Evolutionary conservation across 768 basidiomycete species (phyloP), one percentile per base, ranked within the genome.

Genomic region (Rickenella mellea): DNA sequence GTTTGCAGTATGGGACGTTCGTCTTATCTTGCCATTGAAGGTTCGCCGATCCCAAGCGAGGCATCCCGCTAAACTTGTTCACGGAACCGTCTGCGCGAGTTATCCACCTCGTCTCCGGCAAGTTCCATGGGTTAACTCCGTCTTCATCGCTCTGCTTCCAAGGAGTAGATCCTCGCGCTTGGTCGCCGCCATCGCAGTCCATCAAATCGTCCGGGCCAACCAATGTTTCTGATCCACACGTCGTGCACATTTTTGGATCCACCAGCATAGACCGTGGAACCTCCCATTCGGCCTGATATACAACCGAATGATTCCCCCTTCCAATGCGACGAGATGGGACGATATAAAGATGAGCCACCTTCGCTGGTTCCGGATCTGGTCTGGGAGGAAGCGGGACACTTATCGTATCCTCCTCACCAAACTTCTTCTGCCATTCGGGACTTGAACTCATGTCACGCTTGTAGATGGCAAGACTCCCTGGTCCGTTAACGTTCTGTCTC

Each of bases 231-330:
- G 53, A 26, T 21, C 70, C 57, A 36, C 75, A 77, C 6, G 42
- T 6, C 0, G 36, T 24, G 53, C 74, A 76, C 2, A 74, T 17
- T 0, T 50, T 45, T 2, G 61, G 57, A 2, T 53, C 56, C 5
- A 58, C 39, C 4, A 74, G 55, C 5, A 68, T 14, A 14, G 61
- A 55, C 1, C 68, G 64, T 1, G 78, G 76, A 1, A 80, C 50
- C 29, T 74, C 73, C 62, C 69, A 70, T 41, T 74, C 70, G 5
- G 66, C 73, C 29, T 61, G 51, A 49, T 73, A 71, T 0, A 76
- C 73, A 26, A 56, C 35, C 0, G 79, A 80, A 50, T 81, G 79
- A 49, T 74, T 50, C 0, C 80, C 78, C 0, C 11, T 1, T 4
- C 76, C 78, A 6, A 66, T 46, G 15, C 15, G 35, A 26, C 63